These are phyloP conservation scores for Aspergillus aculeatus DNA, from an alignment of 2,329 filamentous ascomycete genomes.

Conservation along the genomic window DNA sequence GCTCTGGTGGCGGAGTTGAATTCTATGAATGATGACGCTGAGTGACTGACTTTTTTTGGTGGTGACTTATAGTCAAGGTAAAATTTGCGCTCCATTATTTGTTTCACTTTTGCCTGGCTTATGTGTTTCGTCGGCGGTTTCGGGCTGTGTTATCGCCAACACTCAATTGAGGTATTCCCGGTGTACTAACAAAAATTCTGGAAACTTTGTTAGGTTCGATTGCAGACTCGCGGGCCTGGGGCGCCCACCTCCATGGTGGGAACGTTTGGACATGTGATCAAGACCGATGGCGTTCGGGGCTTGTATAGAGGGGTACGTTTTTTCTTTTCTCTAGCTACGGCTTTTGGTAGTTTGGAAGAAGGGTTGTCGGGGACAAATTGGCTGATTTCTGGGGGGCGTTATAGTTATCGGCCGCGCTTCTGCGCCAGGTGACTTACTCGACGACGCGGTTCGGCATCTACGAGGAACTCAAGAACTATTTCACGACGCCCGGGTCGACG, in stretches of 20 bases:
- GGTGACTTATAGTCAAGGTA: slow-evolving; percentile 54
- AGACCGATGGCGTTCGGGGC: slow-evolving; percentile 71
- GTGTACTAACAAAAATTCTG: slow-evolving; percentile 1
- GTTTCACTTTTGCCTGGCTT: background rate
- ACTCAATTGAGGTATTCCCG: slow-evolving; percentile 11
- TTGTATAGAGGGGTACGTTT: slow-evolving; percentile 75
- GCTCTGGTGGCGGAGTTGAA: background rate
- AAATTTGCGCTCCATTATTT: slow-evolving; percentile 4
- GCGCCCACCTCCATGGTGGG: slow-evolving; percentile 77
- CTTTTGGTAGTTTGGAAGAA: no score
- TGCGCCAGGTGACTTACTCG: slow-evolving; percentile 93
- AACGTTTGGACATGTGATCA: slow-evolving; percentile 80
- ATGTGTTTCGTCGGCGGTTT: background rate
- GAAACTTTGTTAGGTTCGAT: slow-evolving; percentile 62
- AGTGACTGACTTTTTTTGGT: background rate
- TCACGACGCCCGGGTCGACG: slow-evolving; percentile 52
- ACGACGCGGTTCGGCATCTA: slow-evolving; percentile 96
- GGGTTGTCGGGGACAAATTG: background rate
- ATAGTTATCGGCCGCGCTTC: slow-evolving; percentile 79
- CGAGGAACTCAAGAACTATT: slow-evolving; percentile 79
- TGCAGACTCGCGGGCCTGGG: slow-evolving; percentile 78
- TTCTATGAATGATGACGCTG: background rate
- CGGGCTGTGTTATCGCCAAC: slow-evolving; percentile 10
- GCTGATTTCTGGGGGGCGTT: slow-evolving; percentile 2
- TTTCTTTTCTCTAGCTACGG: background rate